Evolutionary conservation across 2,329 filamentous ascomycete species (phyloP).

Genomic region (Aspergillus oerlinghausenensis): DNA sequence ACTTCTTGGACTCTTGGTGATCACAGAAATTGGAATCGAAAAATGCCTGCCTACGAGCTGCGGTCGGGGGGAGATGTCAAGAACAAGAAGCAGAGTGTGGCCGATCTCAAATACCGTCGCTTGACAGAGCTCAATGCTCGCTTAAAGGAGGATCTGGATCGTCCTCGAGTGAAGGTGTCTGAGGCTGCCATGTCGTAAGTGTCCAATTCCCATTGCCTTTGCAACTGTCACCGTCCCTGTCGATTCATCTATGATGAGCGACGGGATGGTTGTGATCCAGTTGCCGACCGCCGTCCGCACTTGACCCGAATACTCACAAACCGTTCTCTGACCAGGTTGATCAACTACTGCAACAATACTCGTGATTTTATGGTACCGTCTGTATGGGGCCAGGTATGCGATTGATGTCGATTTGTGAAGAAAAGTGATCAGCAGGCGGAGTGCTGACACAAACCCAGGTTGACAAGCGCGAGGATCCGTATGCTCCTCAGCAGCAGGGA

Average conservation of each 20-base stretch:
- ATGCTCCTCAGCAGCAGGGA: constrained; percentile 86
- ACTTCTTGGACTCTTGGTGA: background rate
- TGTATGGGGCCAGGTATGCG: constrained; percentile 75
- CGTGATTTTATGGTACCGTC: constrained; percentile 99
- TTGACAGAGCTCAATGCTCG: constrained; percentile 96
- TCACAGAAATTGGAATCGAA: constrained; percentile 17
- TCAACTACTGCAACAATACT: constrained; percentile 96
- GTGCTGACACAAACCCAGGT: constrained; percentile 48
- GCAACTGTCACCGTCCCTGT: background rate
- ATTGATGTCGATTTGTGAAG: constrained; percentile 5
- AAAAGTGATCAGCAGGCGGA: constrained; percentile 5
- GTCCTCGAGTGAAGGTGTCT: constrained; percentile 91
- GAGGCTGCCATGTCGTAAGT: constrained; percentile 82
- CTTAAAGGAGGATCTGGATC: constrained; percentile 89
- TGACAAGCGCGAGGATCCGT: constrained; percentile 95
- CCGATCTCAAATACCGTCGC: constrained; percentile 91
- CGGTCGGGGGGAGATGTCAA: constrained; percentile 61
- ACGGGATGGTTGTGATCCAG: background rate
- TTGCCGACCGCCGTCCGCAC: background rate
- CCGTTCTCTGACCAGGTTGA: constrained; percentile 62
- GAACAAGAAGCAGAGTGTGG: constrained; percentile 99
- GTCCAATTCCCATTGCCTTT: background rate
- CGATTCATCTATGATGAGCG: background rate
- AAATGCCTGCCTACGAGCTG: constrained; percentile 62
- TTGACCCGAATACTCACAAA: background rate